Conservation (phyloP, 805 yeast species). For the Myxozyma kluyveri region DNA sequence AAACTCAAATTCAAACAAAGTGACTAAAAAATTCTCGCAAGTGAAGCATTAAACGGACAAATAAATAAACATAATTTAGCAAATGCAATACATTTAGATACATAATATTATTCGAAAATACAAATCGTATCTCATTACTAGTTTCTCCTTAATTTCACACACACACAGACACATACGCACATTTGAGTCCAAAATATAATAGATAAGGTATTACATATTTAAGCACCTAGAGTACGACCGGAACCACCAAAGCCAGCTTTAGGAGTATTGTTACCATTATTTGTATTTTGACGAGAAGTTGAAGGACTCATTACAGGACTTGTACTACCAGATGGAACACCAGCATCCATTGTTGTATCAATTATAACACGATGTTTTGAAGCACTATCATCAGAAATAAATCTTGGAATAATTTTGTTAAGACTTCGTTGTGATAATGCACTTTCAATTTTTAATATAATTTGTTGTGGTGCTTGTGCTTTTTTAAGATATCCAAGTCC, state of each 20-base stretch:
- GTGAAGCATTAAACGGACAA: background rate
- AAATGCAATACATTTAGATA: background rate
- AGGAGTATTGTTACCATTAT: background rate
- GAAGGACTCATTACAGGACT: slow-evolving; percentile 21
- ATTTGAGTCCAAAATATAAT: no score
- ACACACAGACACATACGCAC: background rate
- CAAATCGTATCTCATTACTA: background rate
- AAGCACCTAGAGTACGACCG: slow-evolving; percentile 20
- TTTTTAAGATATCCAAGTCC: slow-evolving; percentile 24
- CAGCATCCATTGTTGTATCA: slow-evolving; percentile 26
- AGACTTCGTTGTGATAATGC: slow-evolving; percentile 6
- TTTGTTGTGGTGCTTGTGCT: slow-evolving; percentile 17
- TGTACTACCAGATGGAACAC: slow-evolving; percentile 25
- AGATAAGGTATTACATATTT: no score
- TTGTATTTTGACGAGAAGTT: background rate
- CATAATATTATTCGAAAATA: background rate
- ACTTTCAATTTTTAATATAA: slow-evolving; percentile 12
- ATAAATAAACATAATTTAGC: background rate
- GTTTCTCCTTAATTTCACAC: background rate
- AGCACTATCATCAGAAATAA: slow-evolving; percentile 26
- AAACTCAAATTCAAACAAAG: no score
- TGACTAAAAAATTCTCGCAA: no score
- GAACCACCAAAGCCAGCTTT: slow-evolving; percentile 14
- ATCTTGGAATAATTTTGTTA: slow-evolving; percentile 20
- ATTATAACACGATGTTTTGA: slow-evolving; percentile 26